Percentiles rank a stretch among this genome's conserved stretches.
Conservation (phyloP, 345 rosid species). For the Populus nigra region DNA sequence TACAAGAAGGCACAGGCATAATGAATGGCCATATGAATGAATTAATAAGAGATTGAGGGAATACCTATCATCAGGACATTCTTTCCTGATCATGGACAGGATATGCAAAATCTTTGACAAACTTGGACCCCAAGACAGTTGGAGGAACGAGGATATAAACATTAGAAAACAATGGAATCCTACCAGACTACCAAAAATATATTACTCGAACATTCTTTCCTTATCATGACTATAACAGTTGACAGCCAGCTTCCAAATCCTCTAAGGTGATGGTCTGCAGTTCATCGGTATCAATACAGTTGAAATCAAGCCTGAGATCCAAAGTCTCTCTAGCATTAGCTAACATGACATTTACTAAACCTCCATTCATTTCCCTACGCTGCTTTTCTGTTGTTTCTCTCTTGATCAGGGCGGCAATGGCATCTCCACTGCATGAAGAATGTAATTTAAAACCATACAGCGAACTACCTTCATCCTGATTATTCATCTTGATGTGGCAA, state of each 20-base stretch:
- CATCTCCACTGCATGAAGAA: constrained; percentile 59
- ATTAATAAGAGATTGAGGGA: background rate
- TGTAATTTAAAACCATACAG: constrained; percentile 74
- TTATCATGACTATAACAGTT: constrained; percentile 27
- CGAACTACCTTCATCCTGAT: constrained; percentile 54
- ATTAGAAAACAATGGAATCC: background rate
- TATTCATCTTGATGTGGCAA: constrained; percentile 79
- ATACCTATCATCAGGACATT: background rate
- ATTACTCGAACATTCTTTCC: background rate
- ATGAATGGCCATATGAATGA: background rate
- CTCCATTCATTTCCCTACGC: constrained; percentile 93
- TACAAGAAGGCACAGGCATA: background rate
- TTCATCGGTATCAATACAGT: constrained; percentile 69
- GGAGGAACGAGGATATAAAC: background rate
- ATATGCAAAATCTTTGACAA: background rate
- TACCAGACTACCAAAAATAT: background rate
- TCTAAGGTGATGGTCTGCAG: constrained; percentile 63
- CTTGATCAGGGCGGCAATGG: constrained; percentile 62
- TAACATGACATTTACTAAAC: constrained; percentile 75
- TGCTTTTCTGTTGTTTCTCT: constrained; percentile 72
- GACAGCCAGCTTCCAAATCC: constrained; percentile 73
- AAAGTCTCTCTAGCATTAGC: constrained; percentile 89
- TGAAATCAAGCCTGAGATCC: constrained; percentile 77
- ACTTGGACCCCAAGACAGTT: background rate
- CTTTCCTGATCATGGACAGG: background rate